Percentiles rank a stretch among this genome's conserved stretches.
These are phyloP conservation scores for Smallanthus sonchifolius DNA, from an alignment of 129 eudicot species.

Conservation along the genomic window DNA sequence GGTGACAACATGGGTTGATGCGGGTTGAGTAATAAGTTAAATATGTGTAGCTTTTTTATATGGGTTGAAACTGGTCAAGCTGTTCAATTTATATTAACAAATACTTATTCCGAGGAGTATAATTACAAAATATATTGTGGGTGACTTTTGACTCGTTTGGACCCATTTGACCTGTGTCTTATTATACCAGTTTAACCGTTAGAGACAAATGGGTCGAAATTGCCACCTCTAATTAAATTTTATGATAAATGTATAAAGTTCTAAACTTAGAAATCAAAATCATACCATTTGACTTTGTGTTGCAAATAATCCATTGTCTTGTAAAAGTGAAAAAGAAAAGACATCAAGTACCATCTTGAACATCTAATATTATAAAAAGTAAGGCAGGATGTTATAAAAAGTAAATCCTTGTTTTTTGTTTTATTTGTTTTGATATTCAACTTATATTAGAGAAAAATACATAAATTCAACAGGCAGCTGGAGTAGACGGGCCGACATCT, in stretches of 20 bases:
- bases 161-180: not conserved
- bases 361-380: not conserved
- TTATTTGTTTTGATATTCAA: not conserved
- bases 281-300: no score
- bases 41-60: not conserved
- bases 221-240: not conserved
- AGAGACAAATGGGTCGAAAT: not conserved
- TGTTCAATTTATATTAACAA: no score
- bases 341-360: not conserved
- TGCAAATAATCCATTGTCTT: not conserved
- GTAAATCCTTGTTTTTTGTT: not conserved
- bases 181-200: not conserved
- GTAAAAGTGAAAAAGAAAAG: not conserved
- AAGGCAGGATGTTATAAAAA: not conserved
- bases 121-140: not conserved
- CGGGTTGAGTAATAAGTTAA: not conserved
- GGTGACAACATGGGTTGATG: not conserved
- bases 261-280: not conserved
- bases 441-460: not conserved
- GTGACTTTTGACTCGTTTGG: not conserved
- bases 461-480: constrained; percentile 54
- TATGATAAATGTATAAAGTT: not conserved
- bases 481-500: constrained; percentile 48
- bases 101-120: no score
- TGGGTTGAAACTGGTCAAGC: not conserved